Evolutionary conservation across 306 rosid genomes (phyloP), one percentile per base, ranked within the genome.

Genomic region (Gleditsia sinensis): DNA sequence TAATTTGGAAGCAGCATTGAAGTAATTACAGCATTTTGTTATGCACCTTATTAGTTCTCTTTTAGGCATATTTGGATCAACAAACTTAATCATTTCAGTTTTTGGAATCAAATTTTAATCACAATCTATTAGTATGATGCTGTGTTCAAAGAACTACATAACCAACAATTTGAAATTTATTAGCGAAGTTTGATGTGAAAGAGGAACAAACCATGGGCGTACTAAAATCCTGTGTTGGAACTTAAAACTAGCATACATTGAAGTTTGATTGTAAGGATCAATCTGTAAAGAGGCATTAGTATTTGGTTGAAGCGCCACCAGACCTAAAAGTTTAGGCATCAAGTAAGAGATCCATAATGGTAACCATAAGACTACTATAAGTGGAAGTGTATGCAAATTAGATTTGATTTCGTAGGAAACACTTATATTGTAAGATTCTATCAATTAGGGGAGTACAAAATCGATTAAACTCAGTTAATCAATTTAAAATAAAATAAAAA

Each of bases 31-130:
- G 25, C 8, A 49, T 17, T 10, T 12, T 17, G 51, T 68, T 49
- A 40, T 74, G 54, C 33, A 58, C 53, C 59, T 39, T 46, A n/a
- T 16, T 49, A 65, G 19, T 27, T 57, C 30, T 78, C 57, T 34
- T 72, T 42, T 36, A 6, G 42, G 8, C 51, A 5, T 45, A 45
- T 45, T 16, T 45, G 21, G 51, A 11, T 46, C 42, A 36, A 36
- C 2, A 1, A 9, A 36, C n/a, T n/a, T n/a, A 36, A 36, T 36
- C 42, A 36, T 6, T 10, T 36, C 42, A 36, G 1, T 7, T 36
- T 36, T 36, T 36, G 42, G 42, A 36, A 36, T 36, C 42, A 36
- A 36, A 36, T 36, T 9, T 36, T 36, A 6, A 36, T 36, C 9
- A 3, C 42, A 36, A 36, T 36, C 42, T 9, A 36, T 7, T 34